Evolutionary conservation across 257 asterid genomes (phyloP), one percentile per base, ranked within the genome.

Genomic region (Linaria vulgaris): DNA sequence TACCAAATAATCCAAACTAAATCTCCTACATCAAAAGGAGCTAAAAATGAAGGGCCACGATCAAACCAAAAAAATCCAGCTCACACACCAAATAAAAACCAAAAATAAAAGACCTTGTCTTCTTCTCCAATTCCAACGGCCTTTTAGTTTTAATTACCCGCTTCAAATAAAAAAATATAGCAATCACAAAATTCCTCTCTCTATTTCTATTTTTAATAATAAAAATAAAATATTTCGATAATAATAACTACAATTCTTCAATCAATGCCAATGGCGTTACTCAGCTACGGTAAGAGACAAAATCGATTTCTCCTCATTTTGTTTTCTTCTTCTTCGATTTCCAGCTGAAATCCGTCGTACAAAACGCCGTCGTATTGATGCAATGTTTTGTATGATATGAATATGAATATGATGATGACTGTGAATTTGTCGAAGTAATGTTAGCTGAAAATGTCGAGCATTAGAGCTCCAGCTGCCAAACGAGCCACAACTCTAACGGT

Each of bases 401-500:
- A n/a, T n/a, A n/a, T 37, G 39, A 16, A 4, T 54, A 23, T 12
- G 45, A 56, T 27, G 45, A 25, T 7, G 34, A 23, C 16, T 44
- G 56, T 23, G n/a, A 16, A 15, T 14, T 64, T 50, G 46, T 61
- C 41, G 61, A 73, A 59, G 78, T 86, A 73, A 87, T 87, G 90
- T 72, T 75, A 71, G 65, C 63, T 24, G 46, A 82, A 63, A 41
- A 88, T 88, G 98, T 86, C 91, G 25, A 80, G 90, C 83, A 79
- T 91, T 59, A 83, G 90, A 78, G 91, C 87, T 69, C 88, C 90
- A 58, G 81, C 85, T 41, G 47, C 95, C 65, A 86, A 80, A 84
- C 86, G 68, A 78, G 65, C 87, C 58, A 86, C 98, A 13, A 88
- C 95, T 56, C 90, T 91, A 43, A 66, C 87, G 71, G 98, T 91